Conservation (phyloP, 176 grass and related monocot species). For the Musa beccarii region DNA sequence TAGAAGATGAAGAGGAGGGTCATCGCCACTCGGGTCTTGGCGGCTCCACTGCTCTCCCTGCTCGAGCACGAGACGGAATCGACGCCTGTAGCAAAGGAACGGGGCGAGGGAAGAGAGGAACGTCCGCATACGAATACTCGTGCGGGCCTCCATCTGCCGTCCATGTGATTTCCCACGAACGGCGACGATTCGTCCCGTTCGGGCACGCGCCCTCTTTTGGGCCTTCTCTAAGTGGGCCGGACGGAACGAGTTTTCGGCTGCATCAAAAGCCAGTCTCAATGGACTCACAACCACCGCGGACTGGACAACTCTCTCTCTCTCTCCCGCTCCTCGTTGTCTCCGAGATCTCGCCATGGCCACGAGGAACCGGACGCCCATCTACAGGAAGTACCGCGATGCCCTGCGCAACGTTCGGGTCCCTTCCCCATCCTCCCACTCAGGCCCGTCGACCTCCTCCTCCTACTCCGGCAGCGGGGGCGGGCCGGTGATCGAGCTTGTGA, state of each 20-base stretch:
- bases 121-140: neutral
- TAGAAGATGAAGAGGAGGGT: too few species aligned
- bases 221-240: neutral
- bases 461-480: conserved; percentile 23
- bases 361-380: conserved; percentile 79
- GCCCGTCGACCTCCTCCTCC: conserved; percentile 23
- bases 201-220: neutral
- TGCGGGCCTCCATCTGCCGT: neutral
- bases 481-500: conserved; percentile 72
- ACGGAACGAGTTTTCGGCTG: neutral
- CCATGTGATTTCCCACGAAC: neutral
- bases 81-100: neutral
- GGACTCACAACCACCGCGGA: conserved; percentile 1
- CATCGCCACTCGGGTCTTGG: too few species aligned
- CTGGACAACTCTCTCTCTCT: neutral
- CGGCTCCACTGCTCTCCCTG: too few species aligned
- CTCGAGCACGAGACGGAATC: neutral
- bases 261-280: neutral
- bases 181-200: neutral
- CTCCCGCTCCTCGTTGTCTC: conserved; percentile 21
- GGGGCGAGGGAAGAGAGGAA: neutral
- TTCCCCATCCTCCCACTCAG: conserved; percentile 24
- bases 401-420: conserved; percentile 71
- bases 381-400: conserved; percentile 88
- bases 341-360: conserved; percentile 51